Evolutionary conservation across 306 rosid species (phyloP).

Genomic region (Quercus engelmannii): DNA sequence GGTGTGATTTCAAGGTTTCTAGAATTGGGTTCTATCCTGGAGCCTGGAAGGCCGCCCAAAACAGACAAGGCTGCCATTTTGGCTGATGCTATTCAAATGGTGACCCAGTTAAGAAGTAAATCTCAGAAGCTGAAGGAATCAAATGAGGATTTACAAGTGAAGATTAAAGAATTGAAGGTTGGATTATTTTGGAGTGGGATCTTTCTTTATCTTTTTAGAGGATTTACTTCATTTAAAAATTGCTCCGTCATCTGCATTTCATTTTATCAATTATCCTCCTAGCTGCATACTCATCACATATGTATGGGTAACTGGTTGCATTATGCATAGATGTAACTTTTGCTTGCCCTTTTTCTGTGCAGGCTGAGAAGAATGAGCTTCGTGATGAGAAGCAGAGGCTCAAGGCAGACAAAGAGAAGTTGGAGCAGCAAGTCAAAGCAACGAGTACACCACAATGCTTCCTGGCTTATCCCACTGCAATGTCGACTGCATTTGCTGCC

Average conservation of each 20-base stretch:
- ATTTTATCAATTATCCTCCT: neutral
- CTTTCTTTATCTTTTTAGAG: neutral
- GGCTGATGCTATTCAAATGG: conserved; percentile 77
- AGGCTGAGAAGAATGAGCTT: conserved; percentile 87
- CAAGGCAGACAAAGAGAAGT: conserved; percentile 77
- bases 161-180: conserved; percentile 65
- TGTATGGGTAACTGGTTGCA: neutral
- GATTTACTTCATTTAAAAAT: neutral
- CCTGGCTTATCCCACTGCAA: conserved; percentile 66
- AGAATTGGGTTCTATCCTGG: conserved; percentile 84
- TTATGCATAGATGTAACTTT: no score
- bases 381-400: conserved; percentile 91
- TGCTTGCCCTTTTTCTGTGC: neutral
- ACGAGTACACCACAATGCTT: conserved; percentile 62
- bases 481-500: conserved; percentile 75
- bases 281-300: neutral
- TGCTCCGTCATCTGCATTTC: neutral
- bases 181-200: neutral
- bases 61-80: conserved; percentile 85
- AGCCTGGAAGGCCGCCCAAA: conserved; percentile 87
- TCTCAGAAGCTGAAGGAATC: conserved; percentile 79
- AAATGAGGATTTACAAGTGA: conserved; percentile 65
- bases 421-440: conserved; percentile 72
- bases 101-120: conserved; percentile 72
- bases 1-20: conserved; percentile 56